phyloP scores from a whole-genome alignment of 2,329 filamentous ascomycete genomes.

The Trichophyton verrucosum region DNA sequence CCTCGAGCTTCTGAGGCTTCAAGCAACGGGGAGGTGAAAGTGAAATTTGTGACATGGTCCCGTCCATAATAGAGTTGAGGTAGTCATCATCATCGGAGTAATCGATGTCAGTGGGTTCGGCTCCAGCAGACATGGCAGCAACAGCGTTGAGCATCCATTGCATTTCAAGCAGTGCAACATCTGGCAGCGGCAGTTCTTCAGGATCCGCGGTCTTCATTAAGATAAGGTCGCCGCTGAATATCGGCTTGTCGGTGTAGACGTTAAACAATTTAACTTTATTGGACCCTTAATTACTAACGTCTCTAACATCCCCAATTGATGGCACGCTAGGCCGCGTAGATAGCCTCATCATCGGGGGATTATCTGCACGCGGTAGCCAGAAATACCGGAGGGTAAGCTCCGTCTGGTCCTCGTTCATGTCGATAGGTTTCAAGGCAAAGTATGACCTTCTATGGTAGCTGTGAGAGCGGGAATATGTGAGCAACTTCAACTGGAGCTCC shows the following conservation, averaged over 20 bases:
- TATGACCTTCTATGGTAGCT: constrained; percentile 3
- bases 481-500: constrained; percentile 6
- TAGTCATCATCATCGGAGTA: not conserved
- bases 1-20: not conserved
- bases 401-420: not conserved
- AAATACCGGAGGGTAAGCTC: constrained; percentile 4
- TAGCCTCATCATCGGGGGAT: not conserved
- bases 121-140: not conserved
- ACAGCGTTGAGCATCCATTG: constrained; percentile 2
- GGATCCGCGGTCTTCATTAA: constrained; percentile 4
- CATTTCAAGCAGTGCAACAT: constrained; percentile 1
- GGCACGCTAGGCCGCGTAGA: not conserved
- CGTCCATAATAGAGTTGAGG: too few relatives aligned
- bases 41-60: not conserved
- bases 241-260: not conserved
- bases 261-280: not conserved
- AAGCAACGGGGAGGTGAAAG: not conserved
- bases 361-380: constrained; percentile 5
- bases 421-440: constrained; percentile 9
- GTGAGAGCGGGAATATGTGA: constrained; percentile 10
- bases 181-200: not conserved
- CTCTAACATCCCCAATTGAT: not conserved
- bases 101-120: not conserved
- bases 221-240: not conserved
- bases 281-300: not conserved